Base-by-base conservation (phyloP, 1,284 basidiomycete genomes). In the Ustilago tritici region DNA sequence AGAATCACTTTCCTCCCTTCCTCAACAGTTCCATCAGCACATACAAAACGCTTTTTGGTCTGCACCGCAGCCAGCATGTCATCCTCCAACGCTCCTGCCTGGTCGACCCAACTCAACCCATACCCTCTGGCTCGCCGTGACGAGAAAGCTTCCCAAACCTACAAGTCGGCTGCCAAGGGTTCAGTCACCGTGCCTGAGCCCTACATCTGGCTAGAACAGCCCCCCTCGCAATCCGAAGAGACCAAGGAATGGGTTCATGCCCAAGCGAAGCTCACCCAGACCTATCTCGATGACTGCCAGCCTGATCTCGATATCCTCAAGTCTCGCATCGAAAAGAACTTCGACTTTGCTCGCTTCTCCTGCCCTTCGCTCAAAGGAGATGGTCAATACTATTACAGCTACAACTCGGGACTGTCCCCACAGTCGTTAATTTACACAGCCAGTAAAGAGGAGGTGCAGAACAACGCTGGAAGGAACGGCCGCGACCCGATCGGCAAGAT, bases 151-250 rank as follows among this genome's bases (percentile, higher is more conserved):
- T 67, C 71, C n/a, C 56, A 63, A 15, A 78, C 76, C 19, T 85
- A 84, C 73, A 76, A 78, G 59, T 82, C 78, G 32, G 63, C 61
- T 2, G 64, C 74, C 28, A 63, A 82, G 23, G 83, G 84, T 28
- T 59, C 81, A 46, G 82, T 85, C 40, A 72, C 70, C 35, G 82
- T 86, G 15, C 75, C 80, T 7, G 81, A 84, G 17, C 84, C 84
- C 17, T 86, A 86, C 70, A 66, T 76, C 56, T 86, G 83, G 83
- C 81, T 86, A 36, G 84, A 86, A 61, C 71, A 70, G 54, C 84
- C 84, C 3, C 81, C 83, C 19, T 81, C 75, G 4, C 77, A 85
- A 56, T 80, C 77, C 28, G 28, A 69, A 23, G 84, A 86, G 63
- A 86, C 84, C 50, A 82, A 80, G 52, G 75, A 74, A 2, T 86